These are phyloP conservation scores for Daucus carota DNA, from an alignment of 129 eudicot genomes.

Conservation along the genomic window DH1_v3.0 NC_030381.2:56122001-56122500, in stretches of 20 bases:
- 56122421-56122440: not conserved
- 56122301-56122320: conserved; percentile 74
- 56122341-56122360: not conserved
- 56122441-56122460: not conserved
- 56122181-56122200: conserved; percentile 53
- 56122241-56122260: conserved; percentile 88
- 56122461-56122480: not conserved
- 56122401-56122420: not conserved
- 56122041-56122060: not conserved
- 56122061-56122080: not conserved
- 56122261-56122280: conserved; percentile 59
- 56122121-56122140: conserved; percentile 74
- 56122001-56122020: not conserved
- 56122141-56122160: conserved; percentile 51
- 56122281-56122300: conserved; percentile 52
- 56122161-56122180: conserved; percentile 52
- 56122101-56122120: conserved; percentile 77
- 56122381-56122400: not conserved
- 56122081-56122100: not conserved
- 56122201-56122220: conserved; percentile 54
- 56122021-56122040: not conserved
- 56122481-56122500: not conserved
- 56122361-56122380: not conserved
- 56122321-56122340: conserved; percentile 15
- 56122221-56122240: conserved; percentile 79